These are phyloP conservation scores for Abrus pulchellus DNA, from an alignment of 306 rosid genomes.

Conservation along the genomic window DNA sequence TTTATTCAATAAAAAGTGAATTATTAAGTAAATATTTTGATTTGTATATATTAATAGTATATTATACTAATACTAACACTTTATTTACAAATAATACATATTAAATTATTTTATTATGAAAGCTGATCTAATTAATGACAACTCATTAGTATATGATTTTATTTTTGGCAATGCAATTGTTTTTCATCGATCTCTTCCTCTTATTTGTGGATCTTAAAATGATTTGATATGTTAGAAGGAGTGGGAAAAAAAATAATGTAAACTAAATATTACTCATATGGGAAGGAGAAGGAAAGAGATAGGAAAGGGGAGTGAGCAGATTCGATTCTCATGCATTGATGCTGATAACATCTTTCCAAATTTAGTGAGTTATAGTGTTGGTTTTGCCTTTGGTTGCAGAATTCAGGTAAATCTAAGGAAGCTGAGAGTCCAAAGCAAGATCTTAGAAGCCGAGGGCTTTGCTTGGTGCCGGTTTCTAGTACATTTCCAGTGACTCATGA, in stretches of 20 bases:
- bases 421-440: constrained; percentile 81
- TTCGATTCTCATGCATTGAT: constrained; percentile 31
- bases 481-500: constrained; percentile 94
- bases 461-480: constrained; percentile 94
- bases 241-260: constrained; percentile 5
- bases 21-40: not conserved
- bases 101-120: too few species aligned
- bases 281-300: not conserved
- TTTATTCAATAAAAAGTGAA: not conserved
- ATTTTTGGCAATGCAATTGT: not conserved
- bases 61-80: not conserved
- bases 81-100: too few species aligned
- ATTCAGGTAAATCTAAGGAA: constrained; percentile 75
- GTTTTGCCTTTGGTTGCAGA: constrained; percentile 53
- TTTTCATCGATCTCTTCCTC: not conserved
- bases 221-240: constrained; percentile 7
- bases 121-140: not conserved
- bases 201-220: not conserved
- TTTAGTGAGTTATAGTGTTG: not conserved
- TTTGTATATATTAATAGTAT: not conserved
- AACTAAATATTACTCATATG: not conserved
- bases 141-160: not conserved
- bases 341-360: constrained; percentile 23
- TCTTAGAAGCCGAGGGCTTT: constrained; percentile 91
- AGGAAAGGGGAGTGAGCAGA: too few species aligned